Conservation (phyloP, 768 basidiomycete genomes). For the Termitomyces sp. region DNA sequence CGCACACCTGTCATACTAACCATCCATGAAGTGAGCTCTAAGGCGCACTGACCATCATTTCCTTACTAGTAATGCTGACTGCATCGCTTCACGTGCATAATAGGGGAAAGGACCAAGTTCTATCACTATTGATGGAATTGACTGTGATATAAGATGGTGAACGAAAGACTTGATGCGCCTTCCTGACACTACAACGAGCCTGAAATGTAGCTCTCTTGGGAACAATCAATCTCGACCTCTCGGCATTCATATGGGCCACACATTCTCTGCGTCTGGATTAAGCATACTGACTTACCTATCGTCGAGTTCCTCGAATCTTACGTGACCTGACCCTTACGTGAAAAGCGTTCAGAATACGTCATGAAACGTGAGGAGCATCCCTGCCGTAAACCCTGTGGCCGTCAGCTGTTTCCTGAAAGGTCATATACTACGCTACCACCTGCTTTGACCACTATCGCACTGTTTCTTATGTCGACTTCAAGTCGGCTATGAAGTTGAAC, state of each 20-base stretch:
- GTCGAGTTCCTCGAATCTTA: conserved; percentile 7
- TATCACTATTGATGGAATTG: neutral
- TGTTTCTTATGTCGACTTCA: conserved; percentile 15
- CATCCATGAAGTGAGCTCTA: neutral
- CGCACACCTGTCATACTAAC: neutral
- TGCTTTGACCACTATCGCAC: conserved; percentile 19
- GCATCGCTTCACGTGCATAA: neutral
- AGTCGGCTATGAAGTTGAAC: no score
- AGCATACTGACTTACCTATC: neutral
- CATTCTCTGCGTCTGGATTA: neutral
- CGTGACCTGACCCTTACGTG: conserved; percentile 9
- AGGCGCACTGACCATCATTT: no score
- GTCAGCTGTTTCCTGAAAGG: conserved; percentile 16
- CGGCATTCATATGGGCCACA: no score
- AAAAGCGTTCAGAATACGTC: conserved; percentile 15
- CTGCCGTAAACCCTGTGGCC: no score
- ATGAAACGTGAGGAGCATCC: conserved; percentile 13
- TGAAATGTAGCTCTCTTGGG: neutral
- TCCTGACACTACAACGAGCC: neutral
- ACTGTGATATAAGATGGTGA: neutral
- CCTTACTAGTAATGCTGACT: no score
- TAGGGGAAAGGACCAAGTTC: neutral
- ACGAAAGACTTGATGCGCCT: neutral
- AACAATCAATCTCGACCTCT: no score
- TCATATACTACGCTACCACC: conserved; percentile 17